These are phyloP conservation scores for Pseudopyrenochaeta lycopersici DNA, from an alignment of 2,329 filamentous ascomycete genomes.

Conservation along the genomic window DNA sequence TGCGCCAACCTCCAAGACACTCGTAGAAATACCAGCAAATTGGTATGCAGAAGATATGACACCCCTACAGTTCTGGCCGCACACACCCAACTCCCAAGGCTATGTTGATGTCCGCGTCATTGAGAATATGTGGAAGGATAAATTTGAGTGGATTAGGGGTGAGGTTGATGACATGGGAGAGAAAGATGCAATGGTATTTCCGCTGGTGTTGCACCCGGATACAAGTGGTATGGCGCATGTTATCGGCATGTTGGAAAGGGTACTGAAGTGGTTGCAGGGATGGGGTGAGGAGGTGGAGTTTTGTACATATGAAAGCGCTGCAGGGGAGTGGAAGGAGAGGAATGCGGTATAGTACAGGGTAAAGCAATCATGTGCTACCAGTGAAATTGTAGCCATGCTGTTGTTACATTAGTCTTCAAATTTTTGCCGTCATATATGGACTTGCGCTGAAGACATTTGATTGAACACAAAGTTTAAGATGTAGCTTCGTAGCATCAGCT, in stretches of 20 bases:
- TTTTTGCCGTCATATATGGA: too few species aligned
- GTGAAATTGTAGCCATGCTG: too few species aligned
- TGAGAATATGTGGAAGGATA: constrained; percentile 69
- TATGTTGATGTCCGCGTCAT: constrained; percentile 66
- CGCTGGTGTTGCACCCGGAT: constrained; percentile 65
- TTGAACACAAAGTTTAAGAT: too few species aligned
- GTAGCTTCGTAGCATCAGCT: too few species aligned
- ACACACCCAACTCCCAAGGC: constrained; percentile 62
- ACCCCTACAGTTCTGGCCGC: constrained; percentile 58
- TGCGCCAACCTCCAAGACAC: constrained; percentile 30
- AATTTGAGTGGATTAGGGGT: constrained; percentile 63
- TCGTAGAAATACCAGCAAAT: constrained; percentile 61
- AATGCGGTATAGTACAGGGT: constrained; percentile 15
- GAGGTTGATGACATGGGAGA: constrained; percentile 50
- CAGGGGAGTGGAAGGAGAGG: constrained; percentile 49
- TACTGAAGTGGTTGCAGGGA: constrained; percentile 60
- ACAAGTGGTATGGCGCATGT: constrained; percentile 69
- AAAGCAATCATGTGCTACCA: too few species aligned
- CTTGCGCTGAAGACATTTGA: too few species aligned
- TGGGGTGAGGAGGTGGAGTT: constrained; percentile 59
- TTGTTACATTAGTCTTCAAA: too few species aligned
- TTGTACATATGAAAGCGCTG: constrained; percentile 54
- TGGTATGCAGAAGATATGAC: constrained; percentile 64
- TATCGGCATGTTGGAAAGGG: constrained; percentile 65
- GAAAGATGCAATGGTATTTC: constrained; percentile 56